A percentile compares a stretch with the other conserved stretches of the same genome.
phyloP scores from a whole-genome alignment of 2,329 filamentous ascomycete species.

The Aspergillus felis region DNA sequence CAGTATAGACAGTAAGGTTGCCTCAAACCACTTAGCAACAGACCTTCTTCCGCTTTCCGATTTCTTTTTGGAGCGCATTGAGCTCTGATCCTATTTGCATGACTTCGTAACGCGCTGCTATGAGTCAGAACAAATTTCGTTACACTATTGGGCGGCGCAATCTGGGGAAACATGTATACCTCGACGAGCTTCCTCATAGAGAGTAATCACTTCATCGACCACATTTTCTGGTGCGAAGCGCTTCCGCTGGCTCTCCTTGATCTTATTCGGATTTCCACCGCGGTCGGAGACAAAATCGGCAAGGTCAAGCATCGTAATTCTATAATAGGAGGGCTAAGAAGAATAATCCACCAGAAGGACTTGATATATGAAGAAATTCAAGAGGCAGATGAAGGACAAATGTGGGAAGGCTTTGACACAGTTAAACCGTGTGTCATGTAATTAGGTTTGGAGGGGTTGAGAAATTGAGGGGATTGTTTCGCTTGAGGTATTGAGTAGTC shows the following conservation, averaged over 20 bases:
- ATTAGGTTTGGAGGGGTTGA: neutral
- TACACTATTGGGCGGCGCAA: neutral
- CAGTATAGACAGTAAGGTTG: neutral
- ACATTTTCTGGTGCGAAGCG: constrained; percentile 75
- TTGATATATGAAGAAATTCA: neutral
- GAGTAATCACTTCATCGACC: constrained; percentile 83
- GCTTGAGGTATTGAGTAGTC: neutral
- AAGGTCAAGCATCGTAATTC: constrained; percentile 64
- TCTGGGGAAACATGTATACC: constrained; percentile 46
- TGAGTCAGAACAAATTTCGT: constrained; percentile 1
- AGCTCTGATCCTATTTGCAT: constrained; percentile 80
- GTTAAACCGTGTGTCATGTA: neutral
- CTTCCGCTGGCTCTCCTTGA: constrained; percentile 84
- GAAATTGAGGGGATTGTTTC: neutral
- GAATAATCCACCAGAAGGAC: neutral
- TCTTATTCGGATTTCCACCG: constrained; percentile 85
- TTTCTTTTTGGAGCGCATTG: constrained; percentile 85
- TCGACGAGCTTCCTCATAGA: constrained; percentile 81
- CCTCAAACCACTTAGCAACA: constrained; percentile 3
- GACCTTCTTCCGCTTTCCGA: constrained; percentile 86
- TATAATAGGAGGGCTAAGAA: neutral
- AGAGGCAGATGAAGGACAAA: neutral
- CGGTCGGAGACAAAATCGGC: constrained; percentile 78
- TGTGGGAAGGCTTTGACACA: neutral
- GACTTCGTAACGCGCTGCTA: constrained; percentile 65